These are phyloP conservation scores for Gossypium mustelinum DNA, from an alignment of 345 rosid species.

Conservation along the genomic window DNA sequence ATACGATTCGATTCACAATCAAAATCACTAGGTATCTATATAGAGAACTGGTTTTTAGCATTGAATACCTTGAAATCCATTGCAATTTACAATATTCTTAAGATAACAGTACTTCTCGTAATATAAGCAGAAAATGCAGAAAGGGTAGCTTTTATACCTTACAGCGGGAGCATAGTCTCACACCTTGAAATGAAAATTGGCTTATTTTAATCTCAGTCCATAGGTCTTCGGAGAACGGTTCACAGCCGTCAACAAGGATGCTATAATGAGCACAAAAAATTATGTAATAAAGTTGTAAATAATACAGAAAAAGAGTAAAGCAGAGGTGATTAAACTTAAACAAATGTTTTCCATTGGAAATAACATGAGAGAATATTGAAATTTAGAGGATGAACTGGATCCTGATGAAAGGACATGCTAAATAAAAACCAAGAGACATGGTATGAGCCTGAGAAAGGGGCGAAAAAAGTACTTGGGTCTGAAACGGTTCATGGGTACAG, in stretches of 20 bases:
- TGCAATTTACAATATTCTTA: not conserved
- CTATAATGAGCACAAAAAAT: slow-evolving; percentile 34
- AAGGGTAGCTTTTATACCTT: slow-evolving; percentile 43
- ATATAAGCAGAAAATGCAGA: not conserved
- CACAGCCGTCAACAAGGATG: slow-evolving; percentile 76
- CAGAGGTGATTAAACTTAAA: not conserved
- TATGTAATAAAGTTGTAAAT: not conserved
- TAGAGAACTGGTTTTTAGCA: not conserved
- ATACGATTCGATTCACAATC: not conserved
- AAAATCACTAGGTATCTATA: not conserved
- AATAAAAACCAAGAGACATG: slow-evolving; percentile 4
- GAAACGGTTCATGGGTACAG: slow-evolving; percentile 79
- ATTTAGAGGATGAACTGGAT: not conserved
- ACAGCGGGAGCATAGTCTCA: slow-evolving; percentile 75
- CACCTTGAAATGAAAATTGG: slow-evolving; percentile 53
- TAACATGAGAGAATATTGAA: not conserved
- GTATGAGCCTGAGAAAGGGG: not conserved
- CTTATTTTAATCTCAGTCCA: slow-evolving; percentile 67
- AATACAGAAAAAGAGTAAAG: not conserved
- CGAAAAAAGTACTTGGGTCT: slow-evolving; percentile 63
- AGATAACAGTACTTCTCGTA: not conserved
- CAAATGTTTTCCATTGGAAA: not conserved
- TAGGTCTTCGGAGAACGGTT: slow-evolving; percentile 80
- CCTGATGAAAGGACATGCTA: not conserved
- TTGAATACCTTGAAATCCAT: no score